A percentile compares a stretch with the other conserved stretches of the same genome.
Conservation (phyloP, 495 filamentous ascomycete genomes). For the Elasticomyces elasticus region DNA sequence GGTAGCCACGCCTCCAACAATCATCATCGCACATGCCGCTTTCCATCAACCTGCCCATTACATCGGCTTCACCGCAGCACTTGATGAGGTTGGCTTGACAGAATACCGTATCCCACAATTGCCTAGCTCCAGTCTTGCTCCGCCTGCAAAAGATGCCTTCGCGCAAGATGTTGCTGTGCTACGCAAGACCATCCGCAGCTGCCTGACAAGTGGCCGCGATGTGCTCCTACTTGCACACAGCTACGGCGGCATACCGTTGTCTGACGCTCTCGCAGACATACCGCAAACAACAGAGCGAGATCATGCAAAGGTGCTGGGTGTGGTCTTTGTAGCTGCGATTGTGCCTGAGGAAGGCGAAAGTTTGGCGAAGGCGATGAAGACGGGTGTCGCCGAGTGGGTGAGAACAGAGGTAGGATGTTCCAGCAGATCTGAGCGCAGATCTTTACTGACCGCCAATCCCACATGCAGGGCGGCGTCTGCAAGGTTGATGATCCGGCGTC, state of each 20-base stretch:
- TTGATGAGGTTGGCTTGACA: neutral
- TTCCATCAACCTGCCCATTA: constrained; percentile 6
- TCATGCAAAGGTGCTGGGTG: neutral
- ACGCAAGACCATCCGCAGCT: neutral
- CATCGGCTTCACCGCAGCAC: constrained; percentile 5
- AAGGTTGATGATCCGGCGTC: neutral
- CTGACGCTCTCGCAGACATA: neutral
- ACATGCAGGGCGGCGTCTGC: neutral
- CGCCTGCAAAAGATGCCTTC: constrained; percentile 1
- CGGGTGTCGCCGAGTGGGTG: neutral
- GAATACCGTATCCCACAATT: constrained; percentile 4
- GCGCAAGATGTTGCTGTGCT: constrained; percentile 2
- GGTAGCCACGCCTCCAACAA: neutral
- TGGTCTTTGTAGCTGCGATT: constrained; percentile 1
- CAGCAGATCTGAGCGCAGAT: neutral
- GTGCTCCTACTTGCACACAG: neutral
- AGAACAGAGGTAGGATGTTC: constrained; percentile 2
- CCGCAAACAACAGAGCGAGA: neutral
- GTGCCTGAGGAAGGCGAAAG: neutral
- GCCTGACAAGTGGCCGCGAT: constrained; percentile 1
- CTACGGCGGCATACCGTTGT: constrained; percentile 2
- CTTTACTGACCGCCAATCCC: neutral
- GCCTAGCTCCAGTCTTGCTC: neutral
- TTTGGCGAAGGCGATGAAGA: neutral
- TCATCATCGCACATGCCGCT: neutral